Evolutionary conservation across 306 rosid genomes (phyloP).

Genomic region (Styphnolobium japonicum): DNA sequence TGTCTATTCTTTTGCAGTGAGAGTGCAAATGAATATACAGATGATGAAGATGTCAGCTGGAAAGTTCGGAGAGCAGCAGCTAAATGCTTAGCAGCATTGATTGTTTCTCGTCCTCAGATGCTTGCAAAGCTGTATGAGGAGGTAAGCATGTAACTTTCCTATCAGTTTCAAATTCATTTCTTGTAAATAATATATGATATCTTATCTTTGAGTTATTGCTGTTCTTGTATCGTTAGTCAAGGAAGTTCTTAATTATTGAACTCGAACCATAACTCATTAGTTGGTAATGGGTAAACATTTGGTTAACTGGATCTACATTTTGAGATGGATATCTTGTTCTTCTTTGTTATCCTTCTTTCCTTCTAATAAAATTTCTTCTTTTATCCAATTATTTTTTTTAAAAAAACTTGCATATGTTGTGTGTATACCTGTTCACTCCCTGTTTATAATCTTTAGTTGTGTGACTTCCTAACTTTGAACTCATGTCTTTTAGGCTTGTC

Average conservation of each 20-base stretch:
- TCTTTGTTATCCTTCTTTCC: not conserved
- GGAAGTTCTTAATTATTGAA: not conserved
- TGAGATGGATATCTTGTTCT: not conserved
- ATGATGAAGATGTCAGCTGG: conserved; percentile 99
- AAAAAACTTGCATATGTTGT: too few relatives aligned
- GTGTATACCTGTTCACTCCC: not conserved
- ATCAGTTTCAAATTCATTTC: not conserved
- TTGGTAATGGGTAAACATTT: not conserved
- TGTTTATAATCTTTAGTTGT: conserved; percentile 9
- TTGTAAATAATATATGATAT: not conserved
- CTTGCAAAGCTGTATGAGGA: conserved; percentile 87
- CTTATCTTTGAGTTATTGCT: not conserved
- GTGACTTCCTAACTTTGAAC: conserved; percentile 19
- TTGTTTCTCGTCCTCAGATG: conserved; percentile 96
- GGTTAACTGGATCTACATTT: not conserved
- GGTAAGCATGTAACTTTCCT: conserved; percentile 63
- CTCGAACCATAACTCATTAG: not conserved
- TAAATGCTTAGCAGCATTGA: conserved; percentile 94
- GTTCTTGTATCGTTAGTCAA: not conserved
- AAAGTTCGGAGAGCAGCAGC: conserved; percentile 99
- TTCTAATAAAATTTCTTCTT: not conserved
- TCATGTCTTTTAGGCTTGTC: conserved; percentile 77
- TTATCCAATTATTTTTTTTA: too few relatives aligned
- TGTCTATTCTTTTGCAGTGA: conserved; percentile 58
- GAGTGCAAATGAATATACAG: conserved; percentile 97